Conservation (phyloP, 225 moss, liverwort and hornwort species). For the Rhytidiadelphus loreus region DNA sequence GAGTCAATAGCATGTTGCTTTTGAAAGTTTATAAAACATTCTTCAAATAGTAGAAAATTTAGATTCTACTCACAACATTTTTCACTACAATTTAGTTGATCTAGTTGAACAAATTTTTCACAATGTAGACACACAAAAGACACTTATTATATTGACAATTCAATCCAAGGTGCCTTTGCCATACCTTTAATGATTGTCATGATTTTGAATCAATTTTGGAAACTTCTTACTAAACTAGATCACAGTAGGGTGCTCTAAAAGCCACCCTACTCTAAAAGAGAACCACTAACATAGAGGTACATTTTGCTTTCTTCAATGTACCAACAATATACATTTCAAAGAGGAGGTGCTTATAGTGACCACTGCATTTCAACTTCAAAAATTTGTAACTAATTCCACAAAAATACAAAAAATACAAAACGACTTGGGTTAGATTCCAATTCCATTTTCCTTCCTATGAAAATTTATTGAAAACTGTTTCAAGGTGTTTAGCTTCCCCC, state of each 20-base stretch:
- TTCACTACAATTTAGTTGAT: neutral
- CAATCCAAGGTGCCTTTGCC: neutral
- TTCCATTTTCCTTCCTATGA: too few species aligned
- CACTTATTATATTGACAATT: neutral
- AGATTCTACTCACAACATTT: neutral
- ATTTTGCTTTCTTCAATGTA: too few species aligned
- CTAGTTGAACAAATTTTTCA: neutral
- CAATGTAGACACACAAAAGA: neutral
- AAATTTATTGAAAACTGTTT: too few species aligned
- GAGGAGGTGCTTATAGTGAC: too few species aligned
- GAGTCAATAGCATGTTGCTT: rapidly evolving
- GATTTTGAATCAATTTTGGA: neutral
- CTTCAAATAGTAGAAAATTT: rapidly evolving
- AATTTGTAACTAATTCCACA: too few species aligned
- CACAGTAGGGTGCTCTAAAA: neutral
- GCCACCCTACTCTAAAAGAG: too few species aligned
- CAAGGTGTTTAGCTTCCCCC: too few species aligned
- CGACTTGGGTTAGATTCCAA: too few species aligned
- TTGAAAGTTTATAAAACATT: neutral
- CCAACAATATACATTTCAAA: too few species aligned
- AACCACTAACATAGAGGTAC: too few species aligned
- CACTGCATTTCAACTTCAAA: too few species aligned
- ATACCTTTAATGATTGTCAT: neutral
- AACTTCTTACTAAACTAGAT: neutral
- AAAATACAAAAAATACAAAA: too few species aligned